Conservation (phyloP, 805 yeast species). For the Alloascoidea africana region DNA sequence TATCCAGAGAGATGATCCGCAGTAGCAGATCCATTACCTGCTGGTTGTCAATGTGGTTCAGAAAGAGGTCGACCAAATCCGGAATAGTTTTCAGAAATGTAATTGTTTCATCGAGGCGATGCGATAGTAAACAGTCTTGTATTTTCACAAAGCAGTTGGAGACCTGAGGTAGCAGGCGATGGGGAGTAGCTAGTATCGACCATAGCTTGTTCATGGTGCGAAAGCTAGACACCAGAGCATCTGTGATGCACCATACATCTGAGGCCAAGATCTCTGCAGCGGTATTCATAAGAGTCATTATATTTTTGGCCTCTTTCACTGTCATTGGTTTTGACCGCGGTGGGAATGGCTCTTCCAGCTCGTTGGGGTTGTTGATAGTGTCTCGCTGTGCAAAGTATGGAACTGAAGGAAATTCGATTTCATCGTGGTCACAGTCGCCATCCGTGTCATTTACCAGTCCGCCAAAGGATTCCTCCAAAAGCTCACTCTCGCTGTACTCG, state of each 20-base stretch:
- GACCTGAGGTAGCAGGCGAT: neutral
- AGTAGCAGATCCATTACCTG: neutral
- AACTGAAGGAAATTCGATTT: neutral
- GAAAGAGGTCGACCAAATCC: neutral
- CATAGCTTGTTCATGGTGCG: neutral
- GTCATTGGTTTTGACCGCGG: neutral
- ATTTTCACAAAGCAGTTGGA: neutral
- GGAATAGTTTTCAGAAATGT: neutral
- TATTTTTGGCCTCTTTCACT: slow-evolving; percentile 1
- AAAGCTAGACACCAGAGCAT: neutral
- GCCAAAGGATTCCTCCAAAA: neutral
- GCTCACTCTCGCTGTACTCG: neutral
- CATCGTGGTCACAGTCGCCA: neutral
- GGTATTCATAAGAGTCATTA: neutral
- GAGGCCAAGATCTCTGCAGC: neutral
- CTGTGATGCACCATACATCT: neutral
- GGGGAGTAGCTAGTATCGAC: neutral
- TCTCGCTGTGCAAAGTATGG: neutral
- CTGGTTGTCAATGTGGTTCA: neutral
- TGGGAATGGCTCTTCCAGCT: neutral
- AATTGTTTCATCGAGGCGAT: neutral
- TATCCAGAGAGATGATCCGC: neutral
- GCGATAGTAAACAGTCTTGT: neutral
- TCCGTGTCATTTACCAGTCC: neutral
- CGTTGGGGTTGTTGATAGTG: too few species aligned